Base-by-base conservation (phyloP, 78 protist genomes). In the Cavenderia fasciculata region DNA sequence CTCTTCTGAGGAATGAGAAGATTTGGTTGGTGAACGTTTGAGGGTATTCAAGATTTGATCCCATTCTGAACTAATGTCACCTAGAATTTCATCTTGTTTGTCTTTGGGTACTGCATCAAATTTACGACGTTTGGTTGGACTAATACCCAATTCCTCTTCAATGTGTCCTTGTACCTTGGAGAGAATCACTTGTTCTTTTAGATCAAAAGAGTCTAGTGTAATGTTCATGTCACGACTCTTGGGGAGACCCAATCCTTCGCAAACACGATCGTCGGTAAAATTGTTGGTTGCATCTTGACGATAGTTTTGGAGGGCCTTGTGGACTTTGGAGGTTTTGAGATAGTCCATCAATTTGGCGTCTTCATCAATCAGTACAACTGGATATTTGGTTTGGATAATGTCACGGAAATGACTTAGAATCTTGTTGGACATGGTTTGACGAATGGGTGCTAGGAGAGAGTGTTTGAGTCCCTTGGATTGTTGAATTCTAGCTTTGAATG, bases 161-260 rank as follows among this genome's bases (percentile, higher is more conserved):
- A 61, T 61, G 3, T 12, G 6, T 10, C 5, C 29, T 33, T 33
- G n/a, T 3, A 61, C 69, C 44, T 61, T 61, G 44, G 29, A 31
- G 19, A 31, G 69, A 61, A 61, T 61, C 44, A 61, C 16, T 34
- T 61, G 69, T 34, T 61, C 69, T 40, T 61, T 61, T 4, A 61
- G 40, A 10, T 61, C 69, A 12, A 61, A 61, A n/a, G n/a, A n/a
- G n/a, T n/a, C n/a, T n/a, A n/a, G n/a, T n/a, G n/a, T n/a, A n/a
- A n/a, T n/a, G 5, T 61, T 40, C 6, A 4, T 4, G 16, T 61
- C 69, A n/a, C n/a, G n/a, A n/a, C n/a, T n/a, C 18, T 33, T 23
- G 8, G 69, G 69, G 6, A 61, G 6, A 34, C 69, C 69, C 44
- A 61, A 16, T 34, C 49, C 36, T 40, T 61, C 69, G n/a, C n/a